Evolutionary conservation across 768 basidiomycete species (phyloP).

Genomic region (Pisolithus tinctorius): DNA sequence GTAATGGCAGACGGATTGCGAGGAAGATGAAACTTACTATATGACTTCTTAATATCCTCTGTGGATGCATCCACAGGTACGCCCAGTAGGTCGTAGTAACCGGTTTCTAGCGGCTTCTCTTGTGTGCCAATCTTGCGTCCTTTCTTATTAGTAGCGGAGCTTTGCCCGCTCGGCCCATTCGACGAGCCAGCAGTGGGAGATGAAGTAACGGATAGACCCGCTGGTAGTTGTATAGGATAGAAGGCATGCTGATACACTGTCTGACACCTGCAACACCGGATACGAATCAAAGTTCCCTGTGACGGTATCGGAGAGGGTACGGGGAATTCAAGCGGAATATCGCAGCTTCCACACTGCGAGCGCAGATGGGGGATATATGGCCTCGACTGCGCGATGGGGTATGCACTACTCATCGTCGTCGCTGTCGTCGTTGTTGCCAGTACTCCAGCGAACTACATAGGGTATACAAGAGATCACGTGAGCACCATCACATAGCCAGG

Average conservation of each 20-base stretch:
- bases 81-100: conserved; percentile 85
- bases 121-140: conserved; percentile 84
- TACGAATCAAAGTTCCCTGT: conserved; percentile 49
- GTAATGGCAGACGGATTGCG: too few relatives aligned
- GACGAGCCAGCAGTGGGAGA: conserved; percentile 9
- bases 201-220: conserved; percentile 12
- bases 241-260: conserved; percentile 55
- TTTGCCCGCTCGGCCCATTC: conserved; percentile 15
- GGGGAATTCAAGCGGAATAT: conserved; percentile 55
- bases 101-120: conserved; percentile 80
- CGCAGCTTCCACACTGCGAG: conserved; percentile 56
- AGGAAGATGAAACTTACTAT: conserved; percentile 44
- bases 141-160: conserved; percentile 27
- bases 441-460: too few relatives aligned
- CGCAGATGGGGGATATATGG: conserved; percentile 61
- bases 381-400: conserved; percentile 55
- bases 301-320: conserved; percentile 54
- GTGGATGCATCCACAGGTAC: conserved; percentile 66
- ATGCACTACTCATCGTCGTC: conserved; percentile 39
- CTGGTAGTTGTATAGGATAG: conserved; percentile 55
- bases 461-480: conserved; percentile 11
- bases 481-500: conserved; percentile 14
- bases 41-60: conserved; percentile 89
- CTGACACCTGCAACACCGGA: conserved; percentile 69
- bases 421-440: not conserved